Evolutionary conservation across 1,284 basidiomycete genomes (phyloP), one percentile per base, ranked within the genome.

Genomic region (Fistulinella cinereoalba): DNA sequence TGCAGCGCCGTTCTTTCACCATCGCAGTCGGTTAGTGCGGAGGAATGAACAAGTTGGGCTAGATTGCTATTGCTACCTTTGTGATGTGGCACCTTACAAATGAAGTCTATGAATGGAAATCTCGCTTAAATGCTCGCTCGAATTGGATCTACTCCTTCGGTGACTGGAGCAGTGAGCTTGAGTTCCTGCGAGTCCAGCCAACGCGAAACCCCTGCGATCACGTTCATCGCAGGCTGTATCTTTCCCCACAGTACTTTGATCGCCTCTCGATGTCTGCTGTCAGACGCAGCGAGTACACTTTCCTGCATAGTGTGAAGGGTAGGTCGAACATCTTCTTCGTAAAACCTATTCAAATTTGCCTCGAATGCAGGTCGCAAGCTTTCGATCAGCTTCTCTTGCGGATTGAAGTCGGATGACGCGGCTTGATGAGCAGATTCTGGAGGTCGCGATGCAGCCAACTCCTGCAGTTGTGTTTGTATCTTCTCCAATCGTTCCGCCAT

Each of bases 161-260:
- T 48, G 6, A 38, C 40, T 8, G 58, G 58, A 16, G 64, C 62
- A n/a, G 60, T 61, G 31, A 37, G 40, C 11, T 18, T 21, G 3
- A 66, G 56, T 29, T 61, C 60, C 21, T 66, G 62, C 7, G 64
- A 66, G 44, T 62, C 60, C 13, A 62, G 46, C 60, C 60, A 62
- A 32, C 44, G 50, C 19, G 61, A 66, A 42, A 62, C 63, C 10
- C 58, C 60, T 3, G 60, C 55, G 5, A 62, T 63, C 57, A 64
- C 57, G 25, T 63, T 61, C 61, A 62, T 65, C 4, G 64, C 64
- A 15, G 61, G 61, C 33, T 63, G 53, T 22, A 62, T 52, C 48
- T 37, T 56, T 7, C 60, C 60, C 64, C 63, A 62, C 29, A 62
- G 27, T 19, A 59, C 58, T 24, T 41, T 44, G 6, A 64, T 50